A percentile compares a stretch with the other conserved stretches of the same genome.
Evolutionary conservation across 2,329 filamentous ascomycete genomes (phyloP).

Genomic region (Annulohypoxylon truncatum): DNA sequence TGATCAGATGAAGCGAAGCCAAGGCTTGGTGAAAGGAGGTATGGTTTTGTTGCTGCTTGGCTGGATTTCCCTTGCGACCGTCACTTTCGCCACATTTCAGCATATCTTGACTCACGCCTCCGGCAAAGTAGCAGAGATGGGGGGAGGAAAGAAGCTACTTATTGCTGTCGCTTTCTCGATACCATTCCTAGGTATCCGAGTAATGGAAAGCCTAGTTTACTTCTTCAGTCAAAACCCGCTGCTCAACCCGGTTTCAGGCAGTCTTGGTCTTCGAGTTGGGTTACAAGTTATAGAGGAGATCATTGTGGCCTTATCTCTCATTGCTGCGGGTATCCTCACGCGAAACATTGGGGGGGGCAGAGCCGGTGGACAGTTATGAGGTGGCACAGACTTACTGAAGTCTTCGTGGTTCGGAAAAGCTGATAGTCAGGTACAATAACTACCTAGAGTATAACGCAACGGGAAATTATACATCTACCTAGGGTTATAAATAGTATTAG

Average conservation of each 20-base stretch:
- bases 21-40: slow-evolving; percentile 40
- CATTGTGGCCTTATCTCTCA: slow-evolving; percentile 34
- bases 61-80: slow-evolving; percentile 33
- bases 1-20: slow-evolving; percentile 18
- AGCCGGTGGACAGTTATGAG: background rate
- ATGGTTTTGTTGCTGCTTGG: slow-evolving; percentile 43
- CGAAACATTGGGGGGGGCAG: slow-evolving; percentile 21
- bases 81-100: slow-evolving; percentile 28
- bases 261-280: slow-evolving; percentile 38
- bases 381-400: background rate
- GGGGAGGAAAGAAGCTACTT: slow-evolving; percentile 34
- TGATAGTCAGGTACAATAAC: background rate
- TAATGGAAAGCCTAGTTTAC: slow-evolving; percentile 41
- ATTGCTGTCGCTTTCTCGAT: slow-evolving; percentile 39
- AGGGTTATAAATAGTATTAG: background rate
- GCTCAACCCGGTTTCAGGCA: slow-evolving; percentile 42
- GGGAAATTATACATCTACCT: background rate
- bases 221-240: slow-evolving; percentile 38
- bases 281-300: slow-evolving; percentile 45
- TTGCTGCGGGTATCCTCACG: slow-evolving; percentile 42
- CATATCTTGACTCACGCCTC: background rate
- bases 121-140: background rate
- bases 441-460: background rate
- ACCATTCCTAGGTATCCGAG: slow-evolving; percentile 43
- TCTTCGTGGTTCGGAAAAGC: background rate